These are phyloP conservation scores for Torulaspora pretoriensis DNA, from an alignment of 1,139 yeast genomes.

Conservation along the genomic window DNA sequence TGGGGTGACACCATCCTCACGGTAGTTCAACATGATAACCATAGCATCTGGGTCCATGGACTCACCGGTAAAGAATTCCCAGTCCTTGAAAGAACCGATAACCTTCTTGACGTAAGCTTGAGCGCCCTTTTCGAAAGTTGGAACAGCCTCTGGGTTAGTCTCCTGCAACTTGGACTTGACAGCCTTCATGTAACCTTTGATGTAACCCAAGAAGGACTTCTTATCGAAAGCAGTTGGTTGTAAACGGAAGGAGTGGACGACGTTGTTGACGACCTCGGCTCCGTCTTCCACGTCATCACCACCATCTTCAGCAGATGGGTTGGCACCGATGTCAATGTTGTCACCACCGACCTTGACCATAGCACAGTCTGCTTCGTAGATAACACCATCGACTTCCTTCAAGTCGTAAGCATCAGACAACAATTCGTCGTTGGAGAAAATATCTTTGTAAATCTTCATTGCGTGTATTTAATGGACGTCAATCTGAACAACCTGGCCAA, in stretches of 20 bases:
- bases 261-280: constrained; percentile 90
- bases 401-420: constrained; percentile 95
- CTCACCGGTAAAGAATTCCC: constrained; percentile 99
- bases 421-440: constrained; percentile 92
- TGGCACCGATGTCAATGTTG: constrained; percentile 97
- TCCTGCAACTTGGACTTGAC: constrained; percentile 88
- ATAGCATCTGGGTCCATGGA: constrained; percentile 99
- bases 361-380: constrained; percentile 94
- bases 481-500: constrained; percentile 4
- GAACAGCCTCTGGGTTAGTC: constrained; percentile 78
- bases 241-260: constrained; percentile 97
- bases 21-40: constrained; percentile 97
- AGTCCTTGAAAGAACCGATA: constrained; percentile 90
- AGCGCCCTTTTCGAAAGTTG: constrained; percentile 95
- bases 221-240: constrained; percentile 94
- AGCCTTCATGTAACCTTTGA: constrained; percentile 97
- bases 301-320: constrained; percentile 97
- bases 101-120: constrained; percentile 92
- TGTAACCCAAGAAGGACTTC: constrained; percentile 92
- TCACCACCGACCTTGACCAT: constrained; percentile 86
- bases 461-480: constrained; percentile 5
- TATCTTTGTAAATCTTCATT: constrained; percentile 53
- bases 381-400: constrained; percentile 79
- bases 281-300: constrained; percentile 81
- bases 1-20: constrained; percentile 99